Evolutionary conservation across 345 rosid species (phyloP), one percentile per base, ranked within the genome.

Genomic region (Dipteronia sinensis): DNA sequence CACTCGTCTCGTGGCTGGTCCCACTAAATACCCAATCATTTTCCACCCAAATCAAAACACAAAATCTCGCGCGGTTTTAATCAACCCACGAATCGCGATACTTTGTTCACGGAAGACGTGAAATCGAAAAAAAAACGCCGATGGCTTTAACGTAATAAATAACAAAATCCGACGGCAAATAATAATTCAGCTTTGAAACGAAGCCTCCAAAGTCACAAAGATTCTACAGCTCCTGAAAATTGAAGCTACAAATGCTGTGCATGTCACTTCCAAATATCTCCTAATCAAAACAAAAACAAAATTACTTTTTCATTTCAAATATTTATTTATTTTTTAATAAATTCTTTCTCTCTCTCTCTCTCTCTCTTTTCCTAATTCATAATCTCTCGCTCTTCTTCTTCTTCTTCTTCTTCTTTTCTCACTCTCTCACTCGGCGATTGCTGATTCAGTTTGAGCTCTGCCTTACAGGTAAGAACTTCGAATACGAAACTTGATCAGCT

Each of bases 121-220:
- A 81, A 72, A 29, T 69, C 65, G 73, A 67, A 13, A 58, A 3
- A 8, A 67, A 9, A 58, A 3, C 5, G 38, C 0, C 0, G 12
- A n/a, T 81, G 87, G 85, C 76, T 78, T 3, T 25, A 1, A 16
- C 2, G 86, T 56, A 80, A 79, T 75, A 77, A 78, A 38, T 0
- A 0, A 0, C 0, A 29, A 73, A 77, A 0, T 8, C 7, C 1
- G 19, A 77, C 81, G 90, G 65, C 5, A 55, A 55, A 2, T 59
- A 10, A 59, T 20, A 2, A 17, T 49, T 47, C 1, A 16, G 3
- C 6, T 2, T 1, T 12, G 17, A 78, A 56, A 31, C 38, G 47
- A 82, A 22, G 64, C 40, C 40, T 80, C 59, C 82, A 77, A 78
- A 67, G 82, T 80, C 38, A 55, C 83, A 79, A 75, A 73, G 84